phyloP scores from a whole-genome alignment of 2,329 filamentous ascomycete species.

The Penicillium paneum region DNA sequence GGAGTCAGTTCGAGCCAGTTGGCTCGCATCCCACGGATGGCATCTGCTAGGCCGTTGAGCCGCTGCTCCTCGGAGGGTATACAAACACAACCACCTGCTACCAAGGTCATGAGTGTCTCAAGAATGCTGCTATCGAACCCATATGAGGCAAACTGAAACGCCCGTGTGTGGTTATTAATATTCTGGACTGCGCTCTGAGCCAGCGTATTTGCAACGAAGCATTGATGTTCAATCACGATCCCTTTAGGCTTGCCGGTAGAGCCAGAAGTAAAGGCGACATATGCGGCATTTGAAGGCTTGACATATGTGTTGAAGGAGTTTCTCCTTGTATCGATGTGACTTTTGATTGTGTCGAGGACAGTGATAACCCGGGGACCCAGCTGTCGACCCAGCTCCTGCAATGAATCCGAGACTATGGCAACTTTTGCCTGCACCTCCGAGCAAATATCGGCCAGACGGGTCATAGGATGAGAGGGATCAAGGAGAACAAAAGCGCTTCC shows the following conservation, averaged over 20 bases:
- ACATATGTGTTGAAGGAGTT: neutral
- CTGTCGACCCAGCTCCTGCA: neutral
- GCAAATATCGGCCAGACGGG: neutral
- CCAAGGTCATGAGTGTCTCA: constrained; percentile 10
- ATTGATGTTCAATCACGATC: constrained; percentile 36
- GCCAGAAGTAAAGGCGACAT: constrained; percentile 46
- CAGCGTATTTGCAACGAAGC: constrained; percentile 2
- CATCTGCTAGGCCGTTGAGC: neutral
- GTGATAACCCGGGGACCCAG: neutral
- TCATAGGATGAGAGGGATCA: neutral
- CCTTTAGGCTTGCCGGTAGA: constrained; percentile 46
- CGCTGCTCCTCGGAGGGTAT: constrained; percentile 12
- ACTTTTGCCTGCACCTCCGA: neutral
- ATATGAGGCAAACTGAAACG: constrained; percentile 39
- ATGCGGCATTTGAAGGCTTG: constrained; percentile 24
- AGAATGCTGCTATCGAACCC: constrained; percentile 22
- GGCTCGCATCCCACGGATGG: neutral
- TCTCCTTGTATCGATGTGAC: neutral
- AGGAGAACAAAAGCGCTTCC: constrained; percentile 14
- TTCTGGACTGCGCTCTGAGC: constrained; percentile 45
- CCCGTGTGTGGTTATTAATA: constrained; percentile 35
- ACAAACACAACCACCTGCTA: constrained; percentile 13
- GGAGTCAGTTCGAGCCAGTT: neutral
- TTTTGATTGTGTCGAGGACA: neutral
- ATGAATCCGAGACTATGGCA: neutral